phyloP scores from a whole-genome alignment of 306 rosid species.

The Comarum palustre region DNA sequence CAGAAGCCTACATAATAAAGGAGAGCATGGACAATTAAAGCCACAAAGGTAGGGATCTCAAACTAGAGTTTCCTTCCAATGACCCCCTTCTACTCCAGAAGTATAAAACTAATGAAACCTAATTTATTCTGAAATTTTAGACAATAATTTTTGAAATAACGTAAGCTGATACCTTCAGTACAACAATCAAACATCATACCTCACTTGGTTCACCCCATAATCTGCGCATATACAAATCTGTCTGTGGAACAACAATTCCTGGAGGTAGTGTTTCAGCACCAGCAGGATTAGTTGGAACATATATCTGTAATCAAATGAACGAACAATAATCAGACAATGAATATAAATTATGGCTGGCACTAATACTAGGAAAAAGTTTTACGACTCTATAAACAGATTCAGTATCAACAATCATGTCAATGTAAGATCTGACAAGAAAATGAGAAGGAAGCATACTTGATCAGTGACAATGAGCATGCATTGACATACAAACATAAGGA shows the following conservation, averaged over 20 bases:
- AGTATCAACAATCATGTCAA: background rate
- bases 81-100: background rate
- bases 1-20: slow-evolving; percentile 4
- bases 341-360: background rate
- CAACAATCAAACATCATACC: slow-evolving; percentile 43
- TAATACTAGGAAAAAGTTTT: background rate
- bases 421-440: background rate
- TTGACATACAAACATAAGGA: background rate
- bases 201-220: slow-evolving; percentile 96
- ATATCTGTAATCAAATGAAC: slow-evolving; percentile 43
- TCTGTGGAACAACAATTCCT: slow-evolving; percentile 70
- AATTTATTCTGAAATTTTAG: background rate
- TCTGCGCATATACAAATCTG: slow-evolving; percentile 82
- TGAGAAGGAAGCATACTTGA: background rate
- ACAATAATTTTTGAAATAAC: background rate
- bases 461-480: background rate
- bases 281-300: slow-evolving; percentile 80
- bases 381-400: background rate
- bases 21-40: slow-evolving; percentile 6
- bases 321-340: background rate
- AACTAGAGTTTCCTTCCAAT: slow-evolving; percentile 1
- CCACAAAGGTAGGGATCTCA: background rate
- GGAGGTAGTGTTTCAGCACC: slow-evolving; percentile 95
- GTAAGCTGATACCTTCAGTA: background rate
- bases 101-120: background rate